These are phyloP conservation scores for Cladosporium austrohemisphaericum DNA, from an alignment of 2,329 filamentous ascomycete species.

Conservation along the genomic window DNA sequence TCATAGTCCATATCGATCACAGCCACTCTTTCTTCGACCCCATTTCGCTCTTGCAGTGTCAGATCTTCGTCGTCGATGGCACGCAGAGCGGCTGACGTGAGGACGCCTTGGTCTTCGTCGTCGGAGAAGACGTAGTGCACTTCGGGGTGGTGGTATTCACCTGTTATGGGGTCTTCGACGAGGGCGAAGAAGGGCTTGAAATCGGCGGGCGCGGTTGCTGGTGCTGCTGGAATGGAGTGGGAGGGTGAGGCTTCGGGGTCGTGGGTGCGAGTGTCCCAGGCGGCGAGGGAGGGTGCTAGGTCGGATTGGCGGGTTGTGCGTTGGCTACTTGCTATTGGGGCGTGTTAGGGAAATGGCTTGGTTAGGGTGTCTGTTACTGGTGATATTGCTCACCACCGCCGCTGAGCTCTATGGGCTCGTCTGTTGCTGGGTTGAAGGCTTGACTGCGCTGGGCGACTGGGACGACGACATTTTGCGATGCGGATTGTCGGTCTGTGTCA, in stretches of 20 bases:
- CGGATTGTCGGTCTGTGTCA: not conserved
- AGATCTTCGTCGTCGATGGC: conserved; percentile 48
- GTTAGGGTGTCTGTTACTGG: too few relatives aligned
- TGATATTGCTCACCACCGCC: conserved; percentile 12
- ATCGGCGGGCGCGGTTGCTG: conserved; percentile 35
- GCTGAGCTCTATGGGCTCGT: conserved; percentile 10
- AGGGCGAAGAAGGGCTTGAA: conserved; percentile 85
- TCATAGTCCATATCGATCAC: conserved; percentile 51
- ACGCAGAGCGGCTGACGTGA: conserved; percentile 62
- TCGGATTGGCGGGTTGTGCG: conserved; percentile 12
- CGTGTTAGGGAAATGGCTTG: not conserved
- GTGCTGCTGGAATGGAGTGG: not conserved
- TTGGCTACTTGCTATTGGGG: conserved; percentile 5
- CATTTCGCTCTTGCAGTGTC: conserved; percentile 16
- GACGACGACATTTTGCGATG: conserved; percentile 1
- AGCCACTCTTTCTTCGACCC: conserved; percentile 50
- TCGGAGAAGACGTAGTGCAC: conserved; percentile 93
- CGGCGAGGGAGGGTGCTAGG: conserved; percentile 11
- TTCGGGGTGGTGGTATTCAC: conserved; percentile 74
- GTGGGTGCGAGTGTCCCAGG: conserved; percentile 13
- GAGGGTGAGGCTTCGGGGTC: not conserved
- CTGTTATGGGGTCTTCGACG: conserved; percentile 69
- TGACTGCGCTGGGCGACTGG: conserved; percentile 1
- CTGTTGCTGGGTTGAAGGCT: not conserved
- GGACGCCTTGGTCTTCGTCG: conserved; percentile 66